A percentile compares a stretch with the other conserved stretches of the same genome.
Conservation (phyloP, 1,139 yeast genomes). For the Pichia sp. region DNA sequence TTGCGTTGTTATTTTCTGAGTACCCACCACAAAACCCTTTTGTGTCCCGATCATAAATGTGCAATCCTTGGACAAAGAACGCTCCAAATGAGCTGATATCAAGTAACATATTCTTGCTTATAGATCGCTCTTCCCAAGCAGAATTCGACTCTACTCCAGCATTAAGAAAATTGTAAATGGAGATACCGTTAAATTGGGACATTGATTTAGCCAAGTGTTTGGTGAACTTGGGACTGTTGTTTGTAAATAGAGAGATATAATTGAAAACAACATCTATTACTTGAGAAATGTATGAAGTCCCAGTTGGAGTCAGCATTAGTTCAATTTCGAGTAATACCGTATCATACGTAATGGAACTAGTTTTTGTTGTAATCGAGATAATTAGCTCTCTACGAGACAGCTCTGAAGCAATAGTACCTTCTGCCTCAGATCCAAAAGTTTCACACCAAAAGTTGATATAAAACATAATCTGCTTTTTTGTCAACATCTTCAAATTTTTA, state of each 20-base stretch:
- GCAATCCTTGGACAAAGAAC: conserved; percentile 41
- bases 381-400: conserved; percentile 34
- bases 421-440: conserved; percentile 58
- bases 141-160: conserved; percentile 35
- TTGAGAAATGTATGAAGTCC: conserved; percentile 31
- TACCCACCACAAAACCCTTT: conserved; percentile 28
- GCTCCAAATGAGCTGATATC: conserved; percentile 32
- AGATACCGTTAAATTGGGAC: conserved; percentile 44
- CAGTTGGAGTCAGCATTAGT: conserved; percentile 41
- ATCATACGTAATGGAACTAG: conserved; percentile 36
- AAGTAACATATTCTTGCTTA: conserved; percentile 38
- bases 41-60: conserved; percentile 33
- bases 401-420: conserved; percentile 39
- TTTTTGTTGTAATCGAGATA: conserved; percentile 37
- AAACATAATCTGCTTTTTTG: conserved; percentile 20
- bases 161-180: conserved; percentile 42
- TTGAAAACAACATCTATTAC: conserved; percentile 33
- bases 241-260: conserved; percentile 25
- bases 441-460: conserved; percentile 49
- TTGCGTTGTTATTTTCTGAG: conserved; percentile 30
- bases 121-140: conserved; percentile 43
- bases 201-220: conserved; percentile 37
- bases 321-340: conserved; percentile 39
- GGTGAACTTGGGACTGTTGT: conserved; percentile 17
- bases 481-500: not conserved